phyloP scores from a whole-genome alignment of 768 basidiomycete genomes.

The Pisolithus sp. region DNA sequence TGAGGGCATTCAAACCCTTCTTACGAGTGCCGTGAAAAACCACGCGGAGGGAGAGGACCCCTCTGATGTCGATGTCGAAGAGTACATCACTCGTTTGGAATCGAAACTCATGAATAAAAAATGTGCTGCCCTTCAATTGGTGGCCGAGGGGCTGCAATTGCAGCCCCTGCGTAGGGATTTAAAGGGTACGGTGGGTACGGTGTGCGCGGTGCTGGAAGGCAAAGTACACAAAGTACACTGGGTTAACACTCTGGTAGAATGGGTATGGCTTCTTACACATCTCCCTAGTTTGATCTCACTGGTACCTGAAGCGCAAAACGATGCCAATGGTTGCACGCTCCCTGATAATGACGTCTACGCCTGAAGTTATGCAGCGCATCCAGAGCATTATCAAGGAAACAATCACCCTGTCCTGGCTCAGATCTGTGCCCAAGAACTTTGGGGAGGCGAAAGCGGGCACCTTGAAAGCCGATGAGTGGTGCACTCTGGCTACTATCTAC shows the following conservation, averaged over 20 bases:
- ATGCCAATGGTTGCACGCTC: neutral
- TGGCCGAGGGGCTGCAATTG: neutral
- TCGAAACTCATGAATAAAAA: too few relatives aligned
- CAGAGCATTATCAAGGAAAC: neutral
- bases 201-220: too few relatives aligned
- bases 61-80: too few relatives aligned
- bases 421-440: slow-evolving; percentile 16
- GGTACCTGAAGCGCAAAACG: neutral
- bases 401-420: slow-evolving; percentile 8
- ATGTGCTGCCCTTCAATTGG: too few relatives aligned
- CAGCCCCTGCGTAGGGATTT: neutral
- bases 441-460: slow-evolving; percentile 21
- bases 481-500: slow-evolving; percentile 21
- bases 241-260: neutral
- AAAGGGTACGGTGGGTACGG: neutral
- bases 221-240: neutral
- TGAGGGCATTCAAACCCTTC: neutral
- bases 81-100: too few relatives aligned
- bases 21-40: too few relatives aligned
- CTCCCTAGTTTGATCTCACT: neutral
- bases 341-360: neutral
- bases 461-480: slow-evolving; percentile 35
- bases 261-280: neutral
- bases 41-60: too few relatives aligned
- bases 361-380: neutral